Evolutionary conservation across 2,329 filamentous ascomycete genomes (phyloP), one percentile per base, ranked within the genome.

Genomic region (Mycosphaerella sp.): DNA sequence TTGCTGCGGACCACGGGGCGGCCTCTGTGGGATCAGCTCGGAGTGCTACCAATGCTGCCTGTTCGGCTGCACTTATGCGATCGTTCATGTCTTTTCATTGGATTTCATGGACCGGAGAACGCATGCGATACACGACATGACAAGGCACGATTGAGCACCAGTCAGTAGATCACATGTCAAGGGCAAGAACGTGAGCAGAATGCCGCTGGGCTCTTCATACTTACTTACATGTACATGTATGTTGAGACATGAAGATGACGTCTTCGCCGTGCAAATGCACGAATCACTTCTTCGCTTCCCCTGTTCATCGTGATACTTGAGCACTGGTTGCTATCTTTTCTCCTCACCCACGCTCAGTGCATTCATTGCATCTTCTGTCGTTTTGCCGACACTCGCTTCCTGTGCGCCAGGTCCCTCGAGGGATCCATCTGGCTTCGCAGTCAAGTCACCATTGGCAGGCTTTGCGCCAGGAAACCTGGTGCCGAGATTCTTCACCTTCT

Each of bases 401-500:
- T 66, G 67, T 56, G 72, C 72, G 14, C 57, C 62, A 6, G 68
- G 67, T 3, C 73, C 73, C 59, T 73, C 70, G 1, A 75, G 66
- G 55, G 69, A 67, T 0, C 73, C 73, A 54, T 76, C 73, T 8
- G 72, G 67, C 65, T 75, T 70, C 1, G 68, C 70, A 53, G 71
- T 69, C 4, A 75, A 66, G 42, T 64, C 65, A 1, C 51, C 59
- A 36, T 50, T 54, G 53, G 49, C 58, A 48, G 16, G 47, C 34
- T 57, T 61, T 10, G 52, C 64, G 45, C 79, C 79, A 0, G 82
- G 84, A 65, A 83, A 79, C 54, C 79, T 76, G 1, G 80, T 78
- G 1, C 87, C 86, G 71, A 85, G 84, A 62, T 90, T 81, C 77
- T 90, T 93, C 63, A 81, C 81, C 58, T 78, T 75, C 64, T 79